Base-by-base conservation (phyloP, 1,139 yeast genomes). In the Meyerozyma athensensis region DNA sequence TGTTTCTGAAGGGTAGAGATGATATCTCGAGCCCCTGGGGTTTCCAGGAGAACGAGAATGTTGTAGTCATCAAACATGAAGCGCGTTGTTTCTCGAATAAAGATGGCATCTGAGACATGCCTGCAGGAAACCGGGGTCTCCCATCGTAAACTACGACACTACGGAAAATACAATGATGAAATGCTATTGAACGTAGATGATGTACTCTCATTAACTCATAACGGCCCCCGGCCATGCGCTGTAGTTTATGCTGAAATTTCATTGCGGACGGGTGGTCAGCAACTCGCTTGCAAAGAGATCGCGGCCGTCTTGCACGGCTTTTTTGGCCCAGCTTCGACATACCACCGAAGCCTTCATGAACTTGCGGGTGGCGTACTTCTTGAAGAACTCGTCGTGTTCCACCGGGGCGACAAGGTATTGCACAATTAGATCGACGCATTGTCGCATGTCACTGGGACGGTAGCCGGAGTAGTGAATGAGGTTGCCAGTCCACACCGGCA, bases 291-390 rank as follows among this genome's bases (percentile, higher is more conserved):
- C 32, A 14, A 28, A 28, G n/a, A 28, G 20, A 16, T 28, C 32
- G 14, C 32, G 32, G 32, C 32, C 32, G 13, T 28, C 32, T 14
- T 23, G 32, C 12, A 64, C 62, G 39, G 74, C 65, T 49, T 76
- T 73, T 59, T 84, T 82, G 38, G 95, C 96, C 97, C 97, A 90
- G 56, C 83, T 85, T 53, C 96, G 79, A 46, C 96, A 87, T 44
- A 86, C 70, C 22, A 86, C 76, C 39, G 95, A 83, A 20, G 95
- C 97, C 61, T 86, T 86, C 86, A 92, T 82, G 57, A 84, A 89
- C 56, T 87, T 81, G 56, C 92, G 80, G 30, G 94, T 80, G 33
- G 96, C 95, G 58, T 92, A 92, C 63, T 92, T 92, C 59, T 87
- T 87, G 68, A 87, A 90, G 53, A 90, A 86, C 54, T 89, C 96